These are phyloP conservation scores for Chalaropsis thielavioides DNA, from an alignment of 2,329 filamentous ascomycete genomes.

Conservation along the genomic window DNA sequence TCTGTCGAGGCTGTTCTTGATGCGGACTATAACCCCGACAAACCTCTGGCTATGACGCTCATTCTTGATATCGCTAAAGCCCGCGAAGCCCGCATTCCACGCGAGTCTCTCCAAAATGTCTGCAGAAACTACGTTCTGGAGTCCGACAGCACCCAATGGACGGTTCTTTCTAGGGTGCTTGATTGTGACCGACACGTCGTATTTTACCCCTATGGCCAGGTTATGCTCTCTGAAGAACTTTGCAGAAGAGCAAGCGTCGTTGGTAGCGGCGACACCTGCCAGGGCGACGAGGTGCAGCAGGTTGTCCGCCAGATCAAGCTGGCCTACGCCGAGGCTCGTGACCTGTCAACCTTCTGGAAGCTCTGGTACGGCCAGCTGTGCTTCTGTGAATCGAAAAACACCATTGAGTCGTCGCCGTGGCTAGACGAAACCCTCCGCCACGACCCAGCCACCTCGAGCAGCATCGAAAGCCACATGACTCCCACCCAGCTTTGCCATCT, in stretches of 20 bases:
- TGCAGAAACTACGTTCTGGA: slow-evolving; percentile 31
- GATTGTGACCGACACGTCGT: slow-evolving; percentile 36
- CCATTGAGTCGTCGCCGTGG: slow-evolving; percentile 25
- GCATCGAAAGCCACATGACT: slow-evolving; percentile 32
- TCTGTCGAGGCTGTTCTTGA: slow-evolving; percentile 23
- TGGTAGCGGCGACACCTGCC: slow-evolving; percentile 16
- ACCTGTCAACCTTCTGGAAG: slow-evolving; percentile 34
- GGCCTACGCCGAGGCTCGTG: slow-evolving; percentile 31
- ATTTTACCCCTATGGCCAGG: slow-evolving; percentile 26
- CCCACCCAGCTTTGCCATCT: slow-evolving; percentile 31
- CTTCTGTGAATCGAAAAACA: slow-evolving; percentile 24
- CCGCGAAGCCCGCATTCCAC: slow-evolving; percentile 25
- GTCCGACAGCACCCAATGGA: slow-evolving; percentile 29
- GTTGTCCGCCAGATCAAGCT: slow-evolving; percentile 26
- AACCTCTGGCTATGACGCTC: slow-evolving; percentile 21
- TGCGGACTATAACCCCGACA: slow-evolving; percentile 18
- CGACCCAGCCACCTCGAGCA: slow-evolving; percentile 12
- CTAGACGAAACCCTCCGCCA: slow-evolving; percentile 16
- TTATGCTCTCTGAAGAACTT: slow-evolving; percentile 30
- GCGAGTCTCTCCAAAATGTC: slow-evolving; percentile 29
- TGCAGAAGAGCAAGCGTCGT: slow-evolving; percentile 23
- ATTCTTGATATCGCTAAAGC: slow-evolving; percentile 26
- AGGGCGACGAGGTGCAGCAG: slow-evolving; percentile 21
- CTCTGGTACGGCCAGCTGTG: slow-evolving; percentile 34
- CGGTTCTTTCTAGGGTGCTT: slow-evolving; percentile 28